Evolutionary conservation across 192 early-diverging fungal genomes (phyloP).

Genomic region (Gryganskiella cystojenkinii): DNA sequence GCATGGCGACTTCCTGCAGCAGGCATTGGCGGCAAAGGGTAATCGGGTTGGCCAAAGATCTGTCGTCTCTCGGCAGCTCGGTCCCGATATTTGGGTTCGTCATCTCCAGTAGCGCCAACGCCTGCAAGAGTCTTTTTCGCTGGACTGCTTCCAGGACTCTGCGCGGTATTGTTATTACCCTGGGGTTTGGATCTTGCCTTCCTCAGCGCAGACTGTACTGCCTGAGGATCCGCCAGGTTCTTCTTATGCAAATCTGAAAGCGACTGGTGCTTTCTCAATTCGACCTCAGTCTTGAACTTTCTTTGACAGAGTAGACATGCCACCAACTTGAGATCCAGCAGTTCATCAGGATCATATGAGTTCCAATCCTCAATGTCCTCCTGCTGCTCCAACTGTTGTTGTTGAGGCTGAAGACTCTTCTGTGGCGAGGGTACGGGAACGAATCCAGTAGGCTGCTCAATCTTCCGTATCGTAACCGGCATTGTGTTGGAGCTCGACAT

Average conservation of each 20-base stretch:
- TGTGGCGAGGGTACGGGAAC: neutral
- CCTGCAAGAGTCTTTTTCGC: neutral
- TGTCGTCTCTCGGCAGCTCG: slow-evolving; percentile 72
- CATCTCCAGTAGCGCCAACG: slow-evolving; percentile 14
- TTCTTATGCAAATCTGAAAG: slow-evolving; percentile 71
- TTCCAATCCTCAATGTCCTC: neutral
- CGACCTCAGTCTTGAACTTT: slow-evolving; percentile 60
- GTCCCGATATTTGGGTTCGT: slow-evolving; percentile 63
- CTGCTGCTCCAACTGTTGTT: neutral
- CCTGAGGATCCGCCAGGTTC: slow-evolving; percentile 26
- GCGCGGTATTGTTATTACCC: neutral
- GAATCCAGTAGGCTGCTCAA: neutral
- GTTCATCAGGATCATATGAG: slow-evolving; percentile 38
- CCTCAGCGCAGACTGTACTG: slow-evolving; percentile 18
- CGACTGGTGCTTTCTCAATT: slow-evolving; percentile 63
- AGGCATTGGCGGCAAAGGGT: slow-evolving; percentile 36
- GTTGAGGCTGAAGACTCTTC: neutral
- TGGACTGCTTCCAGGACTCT: neutral
- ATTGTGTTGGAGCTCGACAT: too few relatives aligned
- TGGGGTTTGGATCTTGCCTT: slow-evolving; percentile 30
- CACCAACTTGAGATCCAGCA: slow-evolving; percentile 53
- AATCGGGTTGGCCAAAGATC: slow-evolving; percentile 67
- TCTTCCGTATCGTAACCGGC: neutral
- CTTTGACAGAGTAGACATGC: slow-evolving; percentile 73
- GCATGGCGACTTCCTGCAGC: slow-evolving; percentile 9